Evolutionary conservation across 2,329 filamentous ascomycete genomes (phyloP), one percentile per base, ranked within the genome.

Genomic region (Lachnellula hyalina): DNA sequence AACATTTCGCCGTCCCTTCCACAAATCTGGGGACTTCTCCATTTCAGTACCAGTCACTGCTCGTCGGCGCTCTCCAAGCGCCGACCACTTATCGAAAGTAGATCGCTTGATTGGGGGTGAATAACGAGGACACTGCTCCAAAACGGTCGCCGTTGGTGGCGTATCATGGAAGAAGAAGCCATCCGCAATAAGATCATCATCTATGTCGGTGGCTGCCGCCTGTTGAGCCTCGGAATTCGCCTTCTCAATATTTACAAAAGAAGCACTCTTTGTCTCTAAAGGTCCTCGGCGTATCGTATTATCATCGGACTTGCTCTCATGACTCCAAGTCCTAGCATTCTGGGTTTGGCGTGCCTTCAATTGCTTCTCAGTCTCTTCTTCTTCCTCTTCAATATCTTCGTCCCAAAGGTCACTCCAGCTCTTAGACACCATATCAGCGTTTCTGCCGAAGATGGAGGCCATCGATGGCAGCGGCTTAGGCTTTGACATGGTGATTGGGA

Each of bases 391-490:
- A 46, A 78, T 76, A 52, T 97, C 93, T 71, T 97, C 93, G 56
- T 97, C 93, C 87, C 91, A 96, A 71, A 97, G 84, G 71, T 99
- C 94, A 67, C 92, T 96, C 94, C 94, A 99, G 77, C 94, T 97
- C 86, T 97, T 97, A 54, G 94, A 96, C 47, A 95, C 89, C 47
- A 81, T 77, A 46, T 93, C 87, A 59, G 84, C 82, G 69, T 87
- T 84, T 67, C 85, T 85, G 50, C 89, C 89, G 69, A 96, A 93
- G 49, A 93, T 83, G 58, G 89, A 85, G 52, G 82, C 77, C 63
- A 86, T 76, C 41, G 82, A 80, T 69, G 79, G 74, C 65, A 76
- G 68, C 59, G 83, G 78, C 63, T 82, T 82, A 0, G 90, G 87
- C 68, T 94, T 84, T 14, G 87, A 88, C 73, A 92, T 89, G 59